Conservation (phyloP, 768 basidiomycete genomes). For the Podaxis carcinomalis region DNA sequence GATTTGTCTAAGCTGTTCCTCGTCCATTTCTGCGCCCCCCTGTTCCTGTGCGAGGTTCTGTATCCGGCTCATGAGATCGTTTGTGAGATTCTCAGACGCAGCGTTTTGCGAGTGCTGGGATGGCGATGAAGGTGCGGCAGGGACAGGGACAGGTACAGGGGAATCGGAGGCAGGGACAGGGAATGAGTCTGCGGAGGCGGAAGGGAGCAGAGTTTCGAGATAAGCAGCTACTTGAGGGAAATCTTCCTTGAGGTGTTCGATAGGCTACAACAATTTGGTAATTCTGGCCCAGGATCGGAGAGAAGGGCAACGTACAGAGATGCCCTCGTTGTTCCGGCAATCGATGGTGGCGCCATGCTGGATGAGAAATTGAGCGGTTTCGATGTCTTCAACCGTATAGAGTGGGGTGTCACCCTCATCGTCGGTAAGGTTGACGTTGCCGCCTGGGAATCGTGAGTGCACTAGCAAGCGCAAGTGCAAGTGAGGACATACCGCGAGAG, state of each 20-base stretch:
- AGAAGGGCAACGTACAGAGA: slow-evolving; percentile 54
- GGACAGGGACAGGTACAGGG: background rate
- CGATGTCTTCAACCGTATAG: slow-evolving; percentile 81
- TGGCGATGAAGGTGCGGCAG: slow-evolving; percentile 24
- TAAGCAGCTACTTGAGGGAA: slow-evolving; percentile 64
- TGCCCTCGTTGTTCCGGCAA: slow-evolving; percentile 63
- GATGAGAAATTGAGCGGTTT: slow-evolving; percentile 75
- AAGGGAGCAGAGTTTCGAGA: slow-evolving; percentile 39
- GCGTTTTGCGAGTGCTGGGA: slow-evolving; percentile 68
- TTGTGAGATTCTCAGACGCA: slow-evolving; percentile 67
- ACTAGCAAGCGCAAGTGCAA: slow-evolving; percentile 4
- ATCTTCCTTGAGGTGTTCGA: slow-evolving; percentile 66
- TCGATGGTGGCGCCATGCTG: slow-evolving; percentile 68
- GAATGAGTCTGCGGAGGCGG: slow-evolving; percentile 18
- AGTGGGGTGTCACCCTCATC: slow-evolving; percentile 89
- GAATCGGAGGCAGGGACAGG: slow-evolving; percentile 3
- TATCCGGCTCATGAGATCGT: slow-evolving; percentile 59
- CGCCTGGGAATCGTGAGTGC: slow-evolving; percentile 43
- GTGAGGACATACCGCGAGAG: slow-evolving; percentile 45
- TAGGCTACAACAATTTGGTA: slow-evolving; percentile 43
- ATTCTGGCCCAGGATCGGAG: background rate
- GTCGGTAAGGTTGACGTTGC: slow-evolving; percentile 83
- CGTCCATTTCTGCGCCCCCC: slow-evolving; percentile 56
- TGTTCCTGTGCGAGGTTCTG: slow-evolving; percentile 58
- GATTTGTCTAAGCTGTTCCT: slow-evolving; percentile 57